Conservation (phyloP, 139 green algal genomes). For the Chlamydomonas sphaeroides region DNA sequence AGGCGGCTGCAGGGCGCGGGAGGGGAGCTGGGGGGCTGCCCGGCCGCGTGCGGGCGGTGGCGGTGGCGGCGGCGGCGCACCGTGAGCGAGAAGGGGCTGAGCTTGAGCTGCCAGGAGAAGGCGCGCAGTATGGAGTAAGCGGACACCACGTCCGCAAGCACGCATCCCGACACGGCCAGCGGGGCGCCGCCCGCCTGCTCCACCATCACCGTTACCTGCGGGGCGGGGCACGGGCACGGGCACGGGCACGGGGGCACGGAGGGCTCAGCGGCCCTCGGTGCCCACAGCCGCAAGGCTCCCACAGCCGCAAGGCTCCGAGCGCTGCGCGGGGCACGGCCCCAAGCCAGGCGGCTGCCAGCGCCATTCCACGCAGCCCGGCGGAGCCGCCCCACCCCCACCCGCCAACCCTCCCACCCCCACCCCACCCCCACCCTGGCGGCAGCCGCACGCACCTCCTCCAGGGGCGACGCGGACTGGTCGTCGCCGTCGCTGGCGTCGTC, state of each 20-base stretch:
- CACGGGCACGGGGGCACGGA: neutral
- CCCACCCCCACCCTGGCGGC: no score
- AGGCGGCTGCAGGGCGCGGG: no score
- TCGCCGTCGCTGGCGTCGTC: neutral
- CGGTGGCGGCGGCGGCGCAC: neutral
- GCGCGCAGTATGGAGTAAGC: conserved; percentile 74
- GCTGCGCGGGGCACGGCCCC: no score
- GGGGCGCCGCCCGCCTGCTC: neutral
- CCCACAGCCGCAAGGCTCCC: no score
- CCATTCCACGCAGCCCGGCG: neutral
- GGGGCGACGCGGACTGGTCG: neutral
- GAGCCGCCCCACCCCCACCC: no score
- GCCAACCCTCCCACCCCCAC: neutral
- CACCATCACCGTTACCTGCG: neutral
- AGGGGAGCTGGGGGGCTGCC: no score
- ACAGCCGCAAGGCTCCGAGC: no score
- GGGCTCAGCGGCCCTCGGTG: no score
- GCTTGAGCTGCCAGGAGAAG: conserved; percentile 85
- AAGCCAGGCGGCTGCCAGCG: no score
- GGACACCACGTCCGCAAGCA: conserved; percentile 58
- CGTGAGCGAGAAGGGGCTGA: conserved; percentile 76
- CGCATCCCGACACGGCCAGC: conserved; percentile 7
- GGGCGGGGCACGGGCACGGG: no score
- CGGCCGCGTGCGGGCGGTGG: neutral
- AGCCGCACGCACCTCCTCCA: no score